Conservation (phyloP, 2,329 filamentous ascomycete genomes). For the Cytospora piceae region DNA sequence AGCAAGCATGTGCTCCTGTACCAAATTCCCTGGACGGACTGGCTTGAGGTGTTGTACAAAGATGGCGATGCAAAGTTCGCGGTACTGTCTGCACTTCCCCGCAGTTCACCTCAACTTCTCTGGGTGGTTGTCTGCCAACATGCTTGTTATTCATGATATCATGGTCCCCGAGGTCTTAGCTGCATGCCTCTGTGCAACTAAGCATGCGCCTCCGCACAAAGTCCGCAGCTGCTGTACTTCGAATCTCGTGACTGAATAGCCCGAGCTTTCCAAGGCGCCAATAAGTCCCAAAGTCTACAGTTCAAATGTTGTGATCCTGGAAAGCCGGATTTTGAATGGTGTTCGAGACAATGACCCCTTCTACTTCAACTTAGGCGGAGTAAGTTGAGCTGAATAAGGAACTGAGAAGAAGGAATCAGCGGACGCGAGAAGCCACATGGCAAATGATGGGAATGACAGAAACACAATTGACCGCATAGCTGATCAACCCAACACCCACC, state of each 20-base stretch:
- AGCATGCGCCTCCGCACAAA: background rate
- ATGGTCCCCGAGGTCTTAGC: background rate
- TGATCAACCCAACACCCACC: too few relatives aligned
- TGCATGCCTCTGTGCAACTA: background rate
- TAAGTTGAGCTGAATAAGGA: too few relatives aligned
- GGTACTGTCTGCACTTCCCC: slow-evolving; percentile 11
- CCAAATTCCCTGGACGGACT: background rate
- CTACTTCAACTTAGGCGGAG: too few relatives aligned
- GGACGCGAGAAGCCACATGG: too few relatives aligned
- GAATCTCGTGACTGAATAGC: background rate
- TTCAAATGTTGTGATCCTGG: too few relatives aligned
- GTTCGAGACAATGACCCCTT: too few relatives aligned
- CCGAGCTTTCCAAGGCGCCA: background rate
- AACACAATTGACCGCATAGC: too few relatives aligned
- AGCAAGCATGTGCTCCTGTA: background rate
- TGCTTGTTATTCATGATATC: background rate
- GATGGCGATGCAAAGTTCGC: slow-evolving; percentile 6
- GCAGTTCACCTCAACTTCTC: background rate
- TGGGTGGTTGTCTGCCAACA: background rate
- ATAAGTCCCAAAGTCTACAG: too few relatives aligned
- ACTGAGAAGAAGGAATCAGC: too few relatives aligned
- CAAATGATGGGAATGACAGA: too few relatives aligned
- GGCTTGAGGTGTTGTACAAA: background rate
- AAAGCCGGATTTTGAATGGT: too few relatives aligned
- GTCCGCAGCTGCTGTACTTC: background rate